phyloP scores from a whole-genome alignment of 148 eudicot genomes.

The Polygonum aviculare region DNA sequence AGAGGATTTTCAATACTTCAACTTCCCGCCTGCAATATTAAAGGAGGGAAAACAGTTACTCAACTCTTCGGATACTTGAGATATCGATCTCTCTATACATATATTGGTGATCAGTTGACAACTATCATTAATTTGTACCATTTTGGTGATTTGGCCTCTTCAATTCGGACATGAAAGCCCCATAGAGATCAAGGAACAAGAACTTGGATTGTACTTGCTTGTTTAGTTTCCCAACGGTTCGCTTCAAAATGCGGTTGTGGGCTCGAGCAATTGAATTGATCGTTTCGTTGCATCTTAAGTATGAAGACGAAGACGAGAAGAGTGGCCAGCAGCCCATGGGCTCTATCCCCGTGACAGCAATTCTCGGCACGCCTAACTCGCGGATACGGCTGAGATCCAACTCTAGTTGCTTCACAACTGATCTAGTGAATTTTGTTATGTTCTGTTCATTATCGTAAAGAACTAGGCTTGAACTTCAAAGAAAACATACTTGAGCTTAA shows the following conservation, averaged over 20 bases:
- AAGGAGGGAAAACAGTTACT: too few relatives aligned
- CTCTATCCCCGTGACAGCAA: slow-evolving; percentile 34
- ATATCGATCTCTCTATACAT: too few relatives aligned
- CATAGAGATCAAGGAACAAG: slow-evolving; percentile 41
- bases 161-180: slow-evolving; percentile 31
- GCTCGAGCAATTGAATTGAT: slow-evolving; percentile 19
- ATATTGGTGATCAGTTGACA: too few relatives aligned
- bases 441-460: neutral
- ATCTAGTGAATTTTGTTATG: slow-evolving; percentile 23
- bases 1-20: slow-evolving; percentile 12
- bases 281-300: slow-evolving; percentile 29
- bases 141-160: neutral
- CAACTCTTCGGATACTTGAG: too few relatives aligned
- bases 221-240: slow-evolving; percentile 21
- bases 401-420: slow-evolving; percentile 34
- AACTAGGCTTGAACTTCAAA: too few relatives aligned
- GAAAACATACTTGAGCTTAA: too few relatives aligned
- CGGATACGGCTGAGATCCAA: slow-evolving; percentile 29
- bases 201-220: slow-evolving; percentile 8
- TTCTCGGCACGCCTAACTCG: slow-evolving; percentile 35
- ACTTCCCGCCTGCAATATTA: slow-evolving; percentile 12
- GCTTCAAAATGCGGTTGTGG: slow-evolving; percentile 36
- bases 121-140: neutral
- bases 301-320: slow-evolving; percentile 17
- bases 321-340: slow-evolving; percentile 55